A percentile compares a stretch with the other conserved stretches of the same genome.
phyloP scores from a whole-genome alignment of 805 yeast genomes.

The Pichia manshurica region DNA sequence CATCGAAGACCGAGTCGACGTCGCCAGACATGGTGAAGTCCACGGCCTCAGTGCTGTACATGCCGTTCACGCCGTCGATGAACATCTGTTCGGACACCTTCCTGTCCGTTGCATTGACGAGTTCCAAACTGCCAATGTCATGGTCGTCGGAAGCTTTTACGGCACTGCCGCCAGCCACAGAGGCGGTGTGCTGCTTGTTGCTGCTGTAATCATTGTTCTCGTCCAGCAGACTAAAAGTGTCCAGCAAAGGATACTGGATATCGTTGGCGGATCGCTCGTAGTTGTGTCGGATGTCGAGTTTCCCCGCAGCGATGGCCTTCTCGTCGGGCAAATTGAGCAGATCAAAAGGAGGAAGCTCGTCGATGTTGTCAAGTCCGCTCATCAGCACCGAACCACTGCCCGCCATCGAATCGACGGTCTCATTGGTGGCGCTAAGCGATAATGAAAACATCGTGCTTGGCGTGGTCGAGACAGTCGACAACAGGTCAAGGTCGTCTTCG shows the following conservation, averaged over 20 bases:
- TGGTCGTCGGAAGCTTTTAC: neutral
- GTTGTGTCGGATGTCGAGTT: neutral
- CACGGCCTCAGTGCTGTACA: constrained; percentile 4
- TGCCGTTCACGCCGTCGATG: neutral
- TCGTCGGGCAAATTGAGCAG: constrained; percentile 9
- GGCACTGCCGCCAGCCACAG: neutral
- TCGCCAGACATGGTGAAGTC: constrained; percentile 11
- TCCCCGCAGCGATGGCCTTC: neutral
- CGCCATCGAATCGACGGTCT: constrained; percentile 22
- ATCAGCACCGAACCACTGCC: neutral
- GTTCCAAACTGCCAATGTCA: constrained; percentile 3
- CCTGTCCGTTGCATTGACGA: constrained; percentile 2
- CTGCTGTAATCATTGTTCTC: too few species aligned
- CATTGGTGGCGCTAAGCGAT: constrained; percentile 23
- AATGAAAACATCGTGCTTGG: constrained; percentile 24
- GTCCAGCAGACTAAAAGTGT: neutral
- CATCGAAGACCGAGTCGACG: constrained; percentile 28
- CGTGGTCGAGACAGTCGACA: constrained; percentile 23
- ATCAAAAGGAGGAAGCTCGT: constrained; percentile 7
- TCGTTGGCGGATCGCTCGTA: neutral
- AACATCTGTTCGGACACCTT: neutral
- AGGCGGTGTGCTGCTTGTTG: too few species aligned
- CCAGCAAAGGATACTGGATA: neutral
- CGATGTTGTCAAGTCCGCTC: neutral
- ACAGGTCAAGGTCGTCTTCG: constrained; percentile 24